Evolutionary conservation across 2,329 filamentous ascomycete species (phyloP).

Genomic region (Neofusicoccum parvum): DNA sequence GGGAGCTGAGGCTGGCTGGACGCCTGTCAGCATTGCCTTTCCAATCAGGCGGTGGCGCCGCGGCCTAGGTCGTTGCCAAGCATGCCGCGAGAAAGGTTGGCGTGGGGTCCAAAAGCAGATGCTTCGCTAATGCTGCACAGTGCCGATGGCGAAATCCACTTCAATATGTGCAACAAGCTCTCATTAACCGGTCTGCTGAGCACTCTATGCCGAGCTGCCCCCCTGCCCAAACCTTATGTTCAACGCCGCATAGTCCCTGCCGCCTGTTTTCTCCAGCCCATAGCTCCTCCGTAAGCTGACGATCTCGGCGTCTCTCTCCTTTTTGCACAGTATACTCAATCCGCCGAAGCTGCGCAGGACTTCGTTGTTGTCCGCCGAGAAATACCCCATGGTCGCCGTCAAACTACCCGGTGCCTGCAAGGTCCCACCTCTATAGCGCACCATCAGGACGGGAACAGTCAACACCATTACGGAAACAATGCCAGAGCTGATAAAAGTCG

Average conservation of each 20-base stretch:
- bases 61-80: background rate
- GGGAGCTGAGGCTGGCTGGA: background rate
- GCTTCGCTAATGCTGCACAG: background rate
- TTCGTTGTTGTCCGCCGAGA: background rate
- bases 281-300: background rate
- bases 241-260: background rate
- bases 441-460: too few relatives aligned
- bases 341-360: background rate
- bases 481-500: too few relatives aligned
- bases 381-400: too few relatives aligned
- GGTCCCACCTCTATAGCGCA: too few relatives aligned
- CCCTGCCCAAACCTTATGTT: background rate
- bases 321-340: background rate
- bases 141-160: too few relatives aligned
- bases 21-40: background rate
- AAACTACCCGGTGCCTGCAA: too few relatives aligned
- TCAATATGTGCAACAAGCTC: too few relatives aligned
- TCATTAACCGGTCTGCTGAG: too few relatives aligned
- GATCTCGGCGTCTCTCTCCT: background rate
- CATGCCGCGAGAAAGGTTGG: background rate
- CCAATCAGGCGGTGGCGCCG: background rate
- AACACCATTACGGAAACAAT: too few relatives aligned
- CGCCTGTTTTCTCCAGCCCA: background rate
- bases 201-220: background rate
- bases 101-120: slow-evolving; percentile 1